phyloP scores from a whole-genome alignment of 2,329 filamentous ascomycete species.

The Pseudogymnoascus sp. region DNA sequence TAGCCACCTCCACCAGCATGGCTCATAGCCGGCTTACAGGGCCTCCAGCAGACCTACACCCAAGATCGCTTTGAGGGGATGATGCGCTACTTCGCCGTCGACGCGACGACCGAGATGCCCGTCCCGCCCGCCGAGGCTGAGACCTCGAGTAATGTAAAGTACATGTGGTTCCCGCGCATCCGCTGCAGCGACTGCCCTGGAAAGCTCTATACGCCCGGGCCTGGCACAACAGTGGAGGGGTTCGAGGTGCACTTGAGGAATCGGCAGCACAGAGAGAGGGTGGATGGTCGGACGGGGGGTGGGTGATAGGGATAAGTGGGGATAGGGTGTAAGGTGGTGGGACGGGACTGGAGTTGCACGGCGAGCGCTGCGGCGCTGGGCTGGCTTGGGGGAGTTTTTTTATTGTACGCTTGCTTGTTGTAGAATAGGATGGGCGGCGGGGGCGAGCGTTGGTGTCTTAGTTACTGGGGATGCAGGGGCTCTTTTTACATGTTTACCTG shows the following conservation, averaged over 20 bases:
- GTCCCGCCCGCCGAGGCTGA: constrained; percentile 41
- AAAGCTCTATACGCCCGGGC: constrained; percentile 87
- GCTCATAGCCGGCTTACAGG: constrained; percentile 68
- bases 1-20: constrained; percentile 82
- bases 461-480: neutral
- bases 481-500: neutral
- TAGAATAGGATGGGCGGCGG: neutral
- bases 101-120: constrained; percentile 61
- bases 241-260: constrained; percentile 93
- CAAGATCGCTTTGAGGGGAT: constrained; percentile 79
- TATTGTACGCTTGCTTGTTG: neutral
- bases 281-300: constrained; percentile 36
- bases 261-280: constrained; percentile 66
- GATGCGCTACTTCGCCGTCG: constrained; percentile 84
- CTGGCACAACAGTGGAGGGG: constrained; percentile 76
- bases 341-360: constrained; percentile 2
- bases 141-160: constrained; percentile 59
- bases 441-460: neutral
- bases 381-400: neutral
- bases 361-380: neutral
- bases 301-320: neutral
- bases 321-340: neutral
- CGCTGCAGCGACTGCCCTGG: constrained; percentile 87
- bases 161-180: constrained; percentile 82
- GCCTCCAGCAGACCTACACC: constrained; percentile 64